Conservation (phyloP, 2,329 filamentous ascomycete species). For the Apiospora kogelbergensis region DNA sequence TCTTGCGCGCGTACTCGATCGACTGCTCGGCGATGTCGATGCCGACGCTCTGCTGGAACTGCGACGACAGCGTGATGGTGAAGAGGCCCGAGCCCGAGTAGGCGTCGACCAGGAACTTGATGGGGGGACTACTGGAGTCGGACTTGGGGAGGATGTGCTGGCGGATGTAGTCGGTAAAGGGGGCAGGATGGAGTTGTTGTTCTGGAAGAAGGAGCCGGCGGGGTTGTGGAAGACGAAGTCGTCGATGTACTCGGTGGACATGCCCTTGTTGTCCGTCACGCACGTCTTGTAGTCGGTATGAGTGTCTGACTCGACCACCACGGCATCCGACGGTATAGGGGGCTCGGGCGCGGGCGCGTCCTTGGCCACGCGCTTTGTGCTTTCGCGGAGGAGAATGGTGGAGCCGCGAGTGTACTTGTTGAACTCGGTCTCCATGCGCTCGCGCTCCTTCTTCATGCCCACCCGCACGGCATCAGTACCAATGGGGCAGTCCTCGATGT, state of each 20-base stretch:
- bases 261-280: slow-evolving; percentile 81
- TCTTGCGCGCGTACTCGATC: slow-evolving; percentile 75
- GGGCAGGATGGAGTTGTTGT: slow-evolving; percentile 97
- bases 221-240: slow-evolving; percentile 85
- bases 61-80: slow-evolving; percentile 84
- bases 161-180: slow-evolving; percentile 85
- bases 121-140: slow-evolving; percentile 35
- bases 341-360: slow-evolving; percentile 24
- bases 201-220: slow-evolving; percentile 96
- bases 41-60: slow-evolving; percentile 82
- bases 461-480: slow-evolving; percentile 81
- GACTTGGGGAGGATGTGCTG: slow-evolving; percentile 66
- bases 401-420: slow-evolving; percentile 75
- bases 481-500: slow-evolving; percentile 97
- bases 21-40: slow-evolving; percentile 85
- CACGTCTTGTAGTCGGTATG: slow-evolving; percentile 82
- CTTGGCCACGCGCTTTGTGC: slow-evolving; percentile 67
- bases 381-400: slow-evolving; percentile 86
- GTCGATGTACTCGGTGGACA: slow-evolving; percentile 84
- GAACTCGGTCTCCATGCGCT: slow-evolving; percentile 70
- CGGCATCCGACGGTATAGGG: slow-evolving; percentile 40
- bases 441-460: slow-evolving; percentile 78
- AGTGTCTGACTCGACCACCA: slow-evolving; percentile 55
- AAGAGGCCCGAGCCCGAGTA: slow-evolving; percentile 98
- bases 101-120: slow-evolving; percentile 92